These are phyloP conservation scores for Crucihimalaya himalaica DNA, from an alignment of 345 rosid species.

Conservation along the genomic window DNA sequence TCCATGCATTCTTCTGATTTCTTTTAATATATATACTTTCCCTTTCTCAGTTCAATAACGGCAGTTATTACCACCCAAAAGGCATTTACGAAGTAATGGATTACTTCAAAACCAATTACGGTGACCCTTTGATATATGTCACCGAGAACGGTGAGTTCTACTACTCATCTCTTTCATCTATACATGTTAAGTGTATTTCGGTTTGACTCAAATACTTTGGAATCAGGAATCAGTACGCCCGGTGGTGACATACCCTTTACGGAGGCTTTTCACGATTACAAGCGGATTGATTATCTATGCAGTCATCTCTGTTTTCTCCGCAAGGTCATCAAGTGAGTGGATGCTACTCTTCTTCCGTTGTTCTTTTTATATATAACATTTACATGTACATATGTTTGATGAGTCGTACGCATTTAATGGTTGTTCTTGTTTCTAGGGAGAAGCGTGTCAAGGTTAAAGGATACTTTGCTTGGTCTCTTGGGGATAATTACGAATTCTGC, in stretches of 20 bases:
- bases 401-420: neutral
- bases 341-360: no score
- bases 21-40: neutral
- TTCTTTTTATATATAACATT: no score
- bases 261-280: neutral
- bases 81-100: slow-evolving; percentile 23
- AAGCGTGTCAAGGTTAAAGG: slow-evolving; percentile 4
- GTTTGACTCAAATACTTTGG: neutral
- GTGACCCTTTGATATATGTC: slow-evolving; percentile 18
- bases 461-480: slow-evolving; percentile 32
- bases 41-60: neutral
- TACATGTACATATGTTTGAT: no score
- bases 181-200: neutral
- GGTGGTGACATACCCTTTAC: neutral
- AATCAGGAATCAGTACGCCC: slow-evolving; percentile 10
- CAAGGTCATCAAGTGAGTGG: no score
- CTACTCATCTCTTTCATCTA: neutral
- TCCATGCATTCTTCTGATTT: neutral
- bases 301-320: no score
- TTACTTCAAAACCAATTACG: neutral
- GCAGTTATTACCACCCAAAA: neutral
- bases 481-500: slow-evolving; percentile 26
- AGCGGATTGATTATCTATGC: no score
- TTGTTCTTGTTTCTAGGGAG: slow-evolving; percentile 10
- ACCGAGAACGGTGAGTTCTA: slow-evolving; percentile 33